These are phyloP conservation scores for Globisporangium alternatum DNA, from an alignment of 352 stramenopile species.

Conservation along the genomic window DNA sequence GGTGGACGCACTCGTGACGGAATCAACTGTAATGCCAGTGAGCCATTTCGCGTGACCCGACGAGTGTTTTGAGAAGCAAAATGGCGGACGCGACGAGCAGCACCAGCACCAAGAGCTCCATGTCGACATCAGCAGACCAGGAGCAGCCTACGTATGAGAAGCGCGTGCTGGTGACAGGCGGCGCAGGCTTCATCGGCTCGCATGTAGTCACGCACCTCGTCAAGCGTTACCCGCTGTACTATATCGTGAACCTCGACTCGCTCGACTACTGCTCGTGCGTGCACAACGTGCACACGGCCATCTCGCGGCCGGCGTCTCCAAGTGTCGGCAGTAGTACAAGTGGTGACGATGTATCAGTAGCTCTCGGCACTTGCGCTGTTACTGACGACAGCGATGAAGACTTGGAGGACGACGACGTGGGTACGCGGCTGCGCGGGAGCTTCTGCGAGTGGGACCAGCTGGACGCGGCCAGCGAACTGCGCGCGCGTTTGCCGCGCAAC, in stretches of 20 bases:
- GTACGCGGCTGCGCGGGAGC: slow-evolving; percentile 43
- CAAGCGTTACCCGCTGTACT: slow-evolving; percentile 97
- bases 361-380: neutral
- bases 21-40: neutral
- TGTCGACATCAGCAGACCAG: neutral
- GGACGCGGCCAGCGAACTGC: neutral
- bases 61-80: neutral
- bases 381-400: neutral
- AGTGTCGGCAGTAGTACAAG: slow-evolving; percentile 1
- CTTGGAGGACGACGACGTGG: slow-evolving; percentile 20
- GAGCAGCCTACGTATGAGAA: slow-evolving; percentile 37
- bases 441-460: slow-evolving; percentile 54
- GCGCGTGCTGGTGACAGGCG: slow-evolving; percentile 97
- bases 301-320: slow-evolving; percentile 18
- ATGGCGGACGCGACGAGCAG: neutral
- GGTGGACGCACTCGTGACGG: neutral
- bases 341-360: neutral
- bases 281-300: slow-evolving; percentile 62
- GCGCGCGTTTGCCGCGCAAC: slow-evolving; percentile 8
- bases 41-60: neutral
- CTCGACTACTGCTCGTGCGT: slow-evolving; percentile 83
- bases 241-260: slow-evolving; percentile 96
- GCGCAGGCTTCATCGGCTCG: slow-evolving; percentile 96
- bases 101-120: neutral
- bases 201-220: slow-evolving; percentile 96